Percentiles rank a stretch among this genome's conserved stretches.
Evolutionary conservation across 2,329 filamentous ascomycete species (phyloP).

Genomic region (Colletotrichum phormii): DNA sequence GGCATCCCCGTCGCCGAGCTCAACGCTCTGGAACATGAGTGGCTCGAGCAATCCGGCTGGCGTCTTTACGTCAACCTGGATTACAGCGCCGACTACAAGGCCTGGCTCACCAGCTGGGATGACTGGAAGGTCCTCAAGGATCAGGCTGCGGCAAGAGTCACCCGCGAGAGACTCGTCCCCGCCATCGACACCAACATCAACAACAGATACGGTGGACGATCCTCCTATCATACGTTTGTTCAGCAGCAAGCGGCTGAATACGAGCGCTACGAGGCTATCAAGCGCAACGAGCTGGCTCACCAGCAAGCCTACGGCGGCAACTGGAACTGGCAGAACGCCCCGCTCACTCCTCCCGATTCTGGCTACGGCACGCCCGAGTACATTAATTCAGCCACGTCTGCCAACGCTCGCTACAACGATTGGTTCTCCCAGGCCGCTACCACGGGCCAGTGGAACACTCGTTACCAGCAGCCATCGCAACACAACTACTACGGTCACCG

Average conservation of each 20-base stretch:
- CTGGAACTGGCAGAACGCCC: slow-evolving; percentile 48
- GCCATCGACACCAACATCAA: slow-evolving; percentile 40
- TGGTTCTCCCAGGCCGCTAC: slow-evolving; percentile 62
- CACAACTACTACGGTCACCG: slow-evolving; percentile 52
- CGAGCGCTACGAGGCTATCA: slow-evolving; percentile 60
- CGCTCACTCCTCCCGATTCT: slow-evolving; percentile 70
- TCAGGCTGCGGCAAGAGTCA: slow-evolving; percentile 48
- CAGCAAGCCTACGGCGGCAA: slow-evolving; percentile 54
- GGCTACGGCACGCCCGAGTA: slow-evolving; percentile 72
- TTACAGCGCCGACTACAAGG: slow-evolving; percentile 76
- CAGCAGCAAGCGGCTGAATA: slow-evolving; percentile 68
- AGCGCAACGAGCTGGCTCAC: slow-evolving; percentile 48
- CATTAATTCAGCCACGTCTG: slow-evolving; percentile 64
- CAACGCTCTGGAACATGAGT: slow-evolving; percentile 88
- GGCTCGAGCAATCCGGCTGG: slow-evolving; percentile 86
- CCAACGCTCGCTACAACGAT: slow-evolving; percentile 67
- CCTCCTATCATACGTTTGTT: slow-evolving; percentile 59
- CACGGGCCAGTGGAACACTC: slow-evolving; percentile 55
- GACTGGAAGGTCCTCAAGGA: slow-evolving; percentile 69
- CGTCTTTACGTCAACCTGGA: slow-evolving; percentile 87
- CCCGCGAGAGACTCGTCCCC: slow-evolving; percentile 62
- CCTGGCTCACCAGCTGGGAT: slow-evolving; percentile 71
- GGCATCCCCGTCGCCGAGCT: slow-evolving; percentile 87
- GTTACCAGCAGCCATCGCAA: slow-evolving; percentile 56
- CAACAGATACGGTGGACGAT: slow-evolving; percentile 48